A percentile compares a stretch with the other conserved stretches of the same genome.
phyloP scores from a whole-genome alignment of 306 rosid species.

The Trichosanthes truncata region DNA sequence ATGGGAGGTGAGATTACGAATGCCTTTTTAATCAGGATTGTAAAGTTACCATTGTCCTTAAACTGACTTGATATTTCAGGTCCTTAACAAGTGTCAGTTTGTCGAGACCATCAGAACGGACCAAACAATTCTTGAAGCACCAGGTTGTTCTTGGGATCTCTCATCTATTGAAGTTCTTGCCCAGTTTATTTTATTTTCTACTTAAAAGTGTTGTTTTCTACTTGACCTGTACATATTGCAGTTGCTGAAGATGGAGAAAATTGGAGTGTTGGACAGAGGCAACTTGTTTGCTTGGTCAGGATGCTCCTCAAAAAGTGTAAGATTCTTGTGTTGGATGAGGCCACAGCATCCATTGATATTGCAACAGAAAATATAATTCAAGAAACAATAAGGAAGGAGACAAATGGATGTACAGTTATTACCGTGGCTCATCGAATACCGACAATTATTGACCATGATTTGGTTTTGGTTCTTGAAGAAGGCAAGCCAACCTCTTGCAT shows the following conservation, averaged over 20 bases:
- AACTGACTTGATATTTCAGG: constrained; percentile 34
- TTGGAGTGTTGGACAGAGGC: constrained; percentile 98
- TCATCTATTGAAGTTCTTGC: background rate
- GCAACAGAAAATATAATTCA: constrained; percentile 75
- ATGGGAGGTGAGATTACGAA: constrained; percentile 48
- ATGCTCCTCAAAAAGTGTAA: constrained; percentile 63
- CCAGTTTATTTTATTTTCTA: background rate
- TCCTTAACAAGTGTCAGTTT: constrained; percentile 59
- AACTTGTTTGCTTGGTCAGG: constrained; percentile 86
- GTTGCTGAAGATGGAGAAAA: constrained; percentile 92
- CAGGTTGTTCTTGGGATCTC: constrained; percentile 36
- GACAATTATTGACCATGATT: constrained; percentile 75
- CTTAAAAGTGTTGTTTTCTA: background rate
- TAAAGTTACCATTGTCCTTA: background rate
- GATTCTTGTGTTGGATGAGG: constrained; percentile 81
- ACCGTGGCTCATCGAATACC: constrained; percentile 86
- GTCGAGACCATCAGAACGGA: constrained; percentile 54
- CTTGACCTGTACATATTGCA: constrained; percentile 17
- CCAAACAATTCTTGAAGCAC: constrained; percentile 70
- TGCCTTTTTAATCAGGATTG: background rate
- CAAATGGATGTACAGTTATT: constrained; percentile 66
- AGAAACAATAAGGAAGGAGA: constrained; percentile 62
- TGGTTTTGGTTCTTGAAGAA: constrained; percentile 70
- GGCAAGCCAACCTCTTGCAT: constrained; percentile 26
- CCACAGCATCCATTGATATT: constrained; percentile 86